A percentile compares a stretch with the other conserved stretches of the same genome.
Evolutionary conservation across 495 filamentous ascomycete species (phyloP).

Genomic region (Clohesyomyces aquaticus): DNA sequence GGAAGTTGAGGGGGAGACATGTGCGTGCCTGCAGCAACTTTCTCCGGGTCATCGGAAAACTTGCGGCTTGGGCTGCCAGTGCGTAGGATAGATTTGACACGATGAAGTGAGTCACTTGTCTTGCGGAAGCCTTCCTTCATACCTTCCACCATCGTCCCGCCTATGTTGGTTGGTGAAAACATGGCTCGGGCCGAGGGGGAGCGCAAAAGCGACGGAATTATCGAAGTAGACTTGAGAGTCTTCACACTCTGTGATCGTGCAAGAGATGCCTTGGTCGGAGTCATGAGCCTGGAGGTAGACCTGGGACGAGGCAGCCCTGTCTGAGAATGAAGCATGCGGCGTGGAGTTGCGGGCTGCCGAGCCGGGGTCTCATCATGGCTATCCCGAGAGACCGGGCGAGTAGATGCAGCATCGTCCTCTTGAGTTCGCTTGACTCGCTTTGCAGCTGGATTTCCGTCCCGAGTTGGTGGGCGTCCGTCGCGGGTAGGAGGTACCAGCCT

Average conservation of each 20-base stretch:
- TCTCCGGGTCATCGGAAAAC: slow-evolving; percentile 63
- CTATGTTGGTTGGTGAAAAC: slow-evolving; percentile 27
- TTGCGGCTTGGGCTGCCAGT: slow-evolving; percentile 61
- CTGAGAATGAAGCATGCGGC: slow-evolving; percentile 17
- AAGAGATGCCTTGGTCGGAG: slow-evolving; percentile 79
- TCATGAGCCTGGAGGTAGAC: slow-evolving; percentile 63
- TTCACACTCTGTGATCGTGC: slow-evolving; percentile 67
- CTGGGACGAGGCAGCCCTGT: slow-evolving; percentile 49
- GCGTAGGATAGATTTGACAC: slow-evolving; percentile 66
- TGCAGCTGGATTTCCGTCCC: slow-evolving; percentile 40
- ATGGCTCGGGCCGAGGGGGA: slow-evolving; percentile 46
- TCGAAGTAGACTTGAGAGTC: slow-evolving; percentile 53
- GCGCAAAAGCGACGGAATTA: slow-evolving; percentile 58
- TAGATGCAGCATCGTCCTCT: slow-evolving; percentile 62
- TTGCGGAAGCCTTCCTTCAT: slow-evolving; percentile 33
- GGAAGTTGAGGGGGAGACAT: slow-evolving; percentile 48
- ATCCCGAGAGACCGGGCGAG: slow-evolving; percentile 54
- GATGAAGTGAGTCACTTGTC: slow-evolving; percentile 31
- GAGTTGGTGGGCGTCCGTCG: slow-evolving; percentile 17
- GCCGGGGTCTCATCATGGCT: slow-evolving; percentile 47
- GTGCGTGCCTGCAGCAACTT: slow-evolving; percentile 66
- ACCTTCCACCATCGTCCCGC: slow-evolving; percentile 23
- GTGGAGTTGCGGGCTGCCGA: slow-evolving; percentile 40
- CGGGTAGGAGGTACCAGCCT: slow-evolving; percentile 24
- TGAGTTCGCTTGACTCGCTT: slow-evolving; percentile 69